A percentile compares a stretch with the other conserved stretches of the same genome.
These are phyloP conservation scores for Globisporangium mamillatum DNA, from an alignment of 352 stramenopile genomes.

Conservation along the genomic window DNA sequence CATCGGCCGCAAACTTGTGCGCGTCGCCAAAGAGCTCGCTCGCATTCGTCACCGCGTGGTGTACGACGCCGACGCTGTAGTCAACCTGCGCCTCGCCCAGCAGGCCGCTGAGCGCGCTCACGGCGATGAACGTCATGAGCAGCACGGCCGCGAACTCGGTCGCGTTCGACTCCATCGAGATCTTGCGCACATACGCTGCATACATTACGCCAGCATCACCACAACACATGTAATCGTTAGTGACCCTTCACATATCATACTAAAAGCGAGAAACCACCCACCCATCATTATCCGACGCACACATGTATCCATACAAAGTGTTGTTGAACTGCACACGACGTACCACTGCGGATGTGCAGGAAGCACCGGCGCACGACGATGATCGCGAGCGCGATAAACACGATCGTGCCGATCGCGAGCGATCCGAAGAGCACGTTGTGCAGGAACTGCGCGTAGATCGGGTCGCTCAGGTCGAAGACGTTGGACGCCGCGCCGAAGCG, in stretches of 20 bases:
- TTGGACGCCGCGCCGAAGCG: constrained; percentile 55
- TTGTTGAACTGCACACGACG: constrained; percentile 3
- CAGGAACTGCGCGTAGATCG: constrained; percentile 57
- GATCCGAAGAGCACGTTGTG: constrained; percentile 72
- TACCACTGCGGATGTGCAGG: constrained; percentile 67
- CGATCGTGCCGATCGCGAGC: constrained; percentile 51
- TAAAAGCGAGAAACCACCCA: neutral
- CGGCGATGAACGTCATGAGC: constrained; percentile 67
- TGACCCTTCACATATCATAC: neutral
- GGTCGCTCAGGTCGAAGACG: constrained; percentile 53
- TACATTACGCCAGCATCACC: neutral
- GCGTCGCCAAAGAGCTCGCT: constrained; percentile 50
- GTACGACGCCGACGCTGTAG: constrained; percentile 75
- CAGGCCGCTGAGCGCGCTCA: constrained; percentile 66
- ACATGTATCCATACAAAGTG: neutral
- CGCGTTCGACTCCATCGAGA: constrained; percentile 43
- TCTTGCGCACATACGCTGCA: constrained; percentile 42
- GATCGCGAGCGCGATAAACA: constrained; percentile 64
- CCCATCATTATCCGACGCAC: neutral
- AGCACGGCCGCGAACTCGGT: constrained; percentile 71
- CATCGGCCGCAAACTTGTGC: constrained; percentile 32
- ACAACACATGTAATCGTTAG: neutral
- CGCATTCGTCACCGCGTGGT: constrained; percentile 70
- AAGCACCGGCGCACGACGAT: constrained; percentile 69
- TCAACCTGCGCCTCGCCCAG: constrained; percentile 78